Evolutionary conservation across 306 rosid genomes (phyloP).

Genomic region (Rosa rugosa): DNA sequence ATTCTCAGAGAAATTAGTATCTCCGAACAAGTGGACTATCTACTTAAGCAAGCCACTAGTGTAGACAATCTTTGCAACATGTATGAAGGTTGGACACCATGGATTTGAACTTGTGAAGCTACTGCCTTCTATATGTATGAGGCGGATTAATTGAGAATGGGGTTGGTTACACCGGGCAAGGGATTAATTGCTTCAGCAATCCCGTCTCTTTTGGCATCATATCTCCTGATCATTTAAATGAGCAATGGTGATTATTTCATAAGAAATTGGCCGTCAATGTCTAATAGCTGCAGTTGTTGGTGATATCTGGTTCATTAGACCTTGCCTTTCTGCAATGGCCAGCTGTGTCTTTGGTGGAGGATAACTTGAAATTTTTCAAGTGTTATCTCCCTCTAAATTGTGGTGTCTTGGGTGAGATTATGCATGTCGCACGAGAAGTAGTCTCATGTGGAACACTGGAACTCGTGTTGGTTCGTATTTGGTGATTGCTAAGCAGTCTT

Average conservation of each 20-base stretch:
- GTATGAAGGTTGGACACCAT: conserved; percentile 99
- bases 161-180: conserved; percentile 10
- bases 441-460: background rate
- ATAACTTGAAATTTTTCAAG: background rate
- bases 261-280: background rate
- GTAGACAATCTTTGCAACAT: conserved; percentile 92
- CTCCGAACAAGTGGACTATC: conserved; percentile 87
- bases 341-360: background rate
- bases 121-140: conserved; percentile 21
- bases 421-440: background rate
- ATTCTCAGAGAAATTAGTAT: conserved; percentile 69
- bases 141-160: conserved; percentile 6
- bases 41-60: conserved; percentile 90
- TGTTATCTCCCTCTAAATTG: background rate
- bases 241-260: conserved; percentile 2
- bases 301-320: background rate
- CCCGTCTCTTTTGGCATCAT: conserved; percentile 16
- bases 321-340: background rate
- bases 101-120: conserved; percentile 68
- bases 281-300: background rate
- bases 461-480: background rate
- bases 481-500: background rate
- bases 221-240: background rate
- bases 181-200: conserved; percentile 18
- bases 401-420: background rate